phyloP scores from a whole-genome alignment of 768 basidiomycete genomes.

The Tulasnella sp. region DNA sequence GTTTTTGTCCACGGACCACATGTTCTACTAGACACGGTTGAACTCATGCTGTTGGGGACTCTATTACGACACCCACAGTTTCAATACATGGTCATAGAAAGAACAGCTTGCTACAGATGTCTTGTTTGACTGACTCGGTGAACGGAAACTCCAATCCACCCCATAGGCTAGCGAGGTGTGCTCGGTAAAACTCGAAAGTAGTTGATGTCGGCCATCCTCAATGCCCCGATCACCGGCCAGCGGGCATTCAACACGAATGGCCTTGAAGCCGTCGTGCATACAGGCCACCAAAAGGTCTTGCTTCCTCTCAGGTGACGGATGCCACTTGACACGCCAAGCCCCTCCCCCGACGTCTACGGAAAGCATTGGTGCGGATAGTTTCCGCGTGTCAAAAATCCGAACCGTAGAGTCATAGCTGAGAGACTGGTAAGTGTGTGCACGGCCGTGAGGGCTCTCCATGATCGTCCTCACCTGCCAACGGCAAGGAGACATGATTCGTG shows the following conservation, averaged over 20 bases:
- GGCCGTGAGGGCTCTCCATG: not conserved
- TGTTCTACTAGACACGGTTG: too few species aligned
- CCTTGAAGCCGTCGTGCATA: slow-evolving; percentile 96
- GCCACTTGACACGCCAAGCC: slow-evolving; percentile 94
- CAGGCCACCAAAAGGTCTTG: slow-evolving; percentile 80
- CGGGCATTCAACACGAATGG: too few species aligned
- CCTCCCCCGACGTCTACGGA: slow-evolving; percentile 73
- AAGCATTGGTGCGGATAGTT: slow-evolving; percentile 42
- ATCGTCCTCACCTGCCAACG: slow-evolving; percentile 63
- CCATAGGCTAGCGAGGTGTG: slow-evolving; percentile 87
- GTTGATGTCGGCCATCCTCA: slow-evolving; percentile 26
- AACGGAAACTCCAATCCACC: slow-evolving; percentile 66
- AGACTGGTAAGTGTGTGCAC: not conserved
- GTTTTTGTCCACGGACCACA: too few species aligned
- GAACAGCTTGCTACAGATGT: slow-evolving; percentile 77
- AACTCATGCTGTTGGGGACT: too few species aligned
- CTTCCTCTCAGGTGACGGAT: slow-evolving; percentile 55
- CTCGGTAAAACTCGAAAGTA: slow-evolving; percentile 50
- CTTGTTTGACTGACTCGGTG: slow-evolving; percentile 20
- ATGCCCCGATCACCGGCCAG: too few species aligned
- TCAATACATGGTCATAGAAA: slow-evolving; percentile 84
- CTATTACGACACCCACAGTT: slow-evolving; percentile 62
- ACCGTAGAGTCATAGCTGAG: slow-evolving; percentile 73
- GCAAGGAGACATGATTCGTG: slow-evolving; percentile 69
- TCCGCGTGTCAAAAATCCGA: slow-evolving; percentile 71